Percentiles rank a stretch among this genome's conserved stretches.
Conservation (phyloP, 805 yeast genomes). For the Saccharomycopsis vini region DNA sequence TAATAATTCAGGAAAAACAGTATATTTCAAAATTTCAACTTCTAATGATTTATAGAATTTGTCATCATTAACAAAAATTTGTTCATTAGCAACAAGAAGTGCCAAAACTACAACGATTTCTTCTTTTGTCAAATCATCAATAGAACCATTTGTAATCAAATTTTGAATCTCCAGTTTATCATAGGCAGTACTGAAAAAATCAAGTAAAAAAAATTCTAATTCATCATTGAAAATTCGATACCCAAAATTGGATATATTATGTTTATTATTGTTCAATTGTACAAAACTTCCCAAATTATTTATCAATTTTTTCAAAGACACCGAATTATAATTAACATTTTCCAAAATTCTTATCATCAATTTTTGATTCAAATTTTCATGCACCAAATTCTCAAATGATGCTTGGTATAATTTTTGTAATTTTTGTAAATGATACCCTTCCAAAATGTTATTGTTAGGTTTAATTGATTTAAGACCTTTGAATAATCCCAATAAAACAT, state of each 20-base stretch:
- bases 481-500: conserved; percentile 46
- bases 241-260: conserved; percentile 23
- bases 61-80: background rate
- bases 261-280: conserved; percentile 21
- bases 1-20: conserved; percentile 7
- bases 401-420: conserved; percentile 31
- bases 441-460: conserved; percentile 19
- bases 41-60: background rate
- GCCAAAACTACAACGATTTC: background rate
- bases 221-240: conserved; percentile 28
- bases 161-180: conserved; percentile 24
- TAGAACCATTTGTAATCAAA: background rate
- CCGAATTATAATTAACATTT: conserved; percentile 27
- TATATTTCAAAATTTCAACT: conserved; percentile 2
- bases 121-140: conserved; percentile 1
- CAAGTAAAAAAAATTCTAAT: conserved; percentile 31
- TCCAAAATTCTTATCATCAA: conserved; percentile 39
- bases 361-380: conserved; percentile 42
- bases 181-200: conserved; percentile 26
- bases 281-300: conserved; percentile 33
- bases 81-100: background rate
- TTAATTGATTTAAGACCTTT: conserved; percentile 35
- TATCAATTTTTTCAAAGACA: conserved; percentile 26
- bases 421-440: conserved; percentile 23
- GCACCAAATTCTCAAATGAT: conserved; percentile 43